Evolutionary conservation across 2,329 filamentous ascomycete genomes (phyloP).

Genomic region (Dothideomycetes sp.): DNA sequence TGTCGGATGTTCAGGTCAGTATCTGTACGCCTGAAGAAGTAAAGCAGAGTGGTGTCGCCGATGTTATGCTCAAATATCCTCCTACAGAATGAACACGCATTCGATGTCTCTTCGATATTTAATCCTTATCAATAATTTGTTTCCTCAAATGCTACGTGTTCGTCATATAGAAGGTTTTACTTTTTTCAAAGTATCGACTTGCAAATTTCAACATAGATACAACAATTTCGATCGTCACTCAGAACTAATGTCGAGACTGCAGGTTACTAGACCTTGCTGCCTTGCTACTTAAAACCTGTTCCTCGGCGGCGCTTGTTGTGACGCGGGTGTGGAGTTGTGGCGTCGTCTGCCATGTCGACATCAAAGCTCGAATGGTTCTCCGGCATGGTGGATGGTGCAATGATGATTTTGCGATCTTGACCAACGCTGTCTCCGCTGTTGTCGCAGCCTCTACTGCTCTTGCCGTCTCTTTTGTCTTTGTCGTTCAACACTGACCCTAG

Average conservation of each 20-base stretch:
- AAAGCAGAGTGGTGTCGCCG: conserved; percentile 2
- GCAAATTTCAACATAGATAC: neutral
- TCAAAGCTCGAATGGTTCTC: no score
- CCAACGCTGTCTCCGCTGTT: no score
- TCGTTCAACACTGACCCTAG: no score
- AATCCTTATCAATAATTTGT: neutral
- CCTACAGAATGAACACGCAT: conserved; percentile 3
- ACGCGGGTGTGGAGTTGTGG: no score
- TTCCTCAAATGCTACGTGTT: neutral
- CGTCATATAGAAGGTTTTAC: neutral
- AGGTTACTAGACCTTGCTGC: conserved; percentile 1
- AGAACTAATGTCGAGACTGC: neutral
- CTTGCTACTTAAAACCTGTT: neutral
- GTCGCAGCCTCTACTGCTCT: no score
- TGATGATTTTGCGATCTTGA: no score
- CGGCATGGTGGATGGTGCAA: no score
- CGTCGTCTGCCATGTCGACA: no score
- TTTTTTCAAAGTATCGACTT: neutral
- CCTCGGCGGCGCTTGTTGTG: no score
- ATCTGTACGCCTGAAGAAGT: conserved; percentile 6
- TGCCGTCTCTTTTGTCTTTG: no score
- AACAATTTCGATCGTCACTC: conserved; percentile 1
- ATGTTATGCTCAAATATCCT: conserved; percentile 2
- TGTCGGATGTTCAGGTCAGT: neutral
- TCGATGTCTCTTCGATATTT: conserved; percentile 2